Evolutionary conservation across 495 filamentous ascomycete species (phyloP).

Genomic region (Trichocladium uniseriatum): DNA sequence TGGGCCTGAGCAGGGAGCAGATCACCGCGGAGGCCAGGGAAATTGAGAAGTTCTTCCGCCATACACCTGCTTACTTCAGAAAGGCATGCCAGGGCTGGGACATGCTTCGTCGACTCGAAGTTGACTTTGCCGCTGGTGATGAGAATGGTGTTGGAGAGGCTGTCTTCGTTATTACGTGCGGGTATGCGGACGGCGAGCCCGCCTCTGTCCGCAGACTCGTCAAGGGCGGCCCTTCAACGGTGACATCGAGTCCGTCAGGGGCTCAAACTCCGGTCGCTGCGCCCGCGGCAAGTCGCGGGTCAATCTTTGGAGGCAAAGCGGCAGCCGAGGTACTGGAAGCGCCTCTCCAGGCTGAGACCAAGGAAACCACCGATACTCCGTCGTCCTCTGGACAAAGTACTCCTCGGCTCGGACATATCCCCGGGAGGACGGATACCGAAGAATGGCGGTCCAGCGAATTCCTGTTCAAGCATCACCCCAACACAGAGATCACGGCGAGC

Average conservation of each 20-base stretch:
- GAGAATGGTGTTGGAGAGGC: conserved; percentile 61
- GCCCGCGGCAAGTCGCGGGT: background rate
- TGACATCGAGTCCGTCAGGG: background rate
- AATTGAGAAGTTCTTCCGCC: conserved; percentile 65
- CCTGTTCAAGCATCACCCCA: conserved; percentile 22
- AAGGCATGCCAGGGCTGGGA: conserved; percentile 81
- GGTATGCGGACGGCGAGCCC: conserved; percentile 45
- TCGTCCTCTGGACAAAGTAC: background rate
- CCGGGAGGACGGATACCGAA: conserved; percentile 10
- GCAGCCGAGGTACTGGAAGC: background rate
- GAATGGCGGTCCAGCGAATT: conserved; percentile 33
- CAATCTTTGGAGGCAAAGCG: conserved; percentile 17
- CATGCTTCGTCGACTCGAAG: conserved; percentile 76
- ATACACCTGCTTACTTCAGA: conserved; percentile 69
- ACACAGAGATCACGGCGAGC: conserved; percentile 51
- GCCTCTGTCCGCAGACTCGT: conserved; percentile 27
- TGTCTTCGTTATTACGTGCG: conserved; percentile 65
- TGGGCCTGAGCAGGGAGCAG: conserved; percentile 62
- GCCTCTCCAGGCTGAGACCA: background rate
- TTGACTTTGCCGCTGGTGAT: conserved; percentile 83
- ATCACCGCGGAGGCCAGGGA: conserved; percentile 65
- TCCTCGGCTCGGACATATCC: background rate
- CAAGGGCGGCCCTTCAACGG: conserved; percentile 5
- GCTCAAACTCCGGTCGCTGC: conserved; percentile 8
- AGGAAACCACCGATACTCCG: background rate